Base-by-base conservation (phyloP, 2,329 filamentous ascomycete genomes). In the Aaosphaeria pasadenensis region DNA sequence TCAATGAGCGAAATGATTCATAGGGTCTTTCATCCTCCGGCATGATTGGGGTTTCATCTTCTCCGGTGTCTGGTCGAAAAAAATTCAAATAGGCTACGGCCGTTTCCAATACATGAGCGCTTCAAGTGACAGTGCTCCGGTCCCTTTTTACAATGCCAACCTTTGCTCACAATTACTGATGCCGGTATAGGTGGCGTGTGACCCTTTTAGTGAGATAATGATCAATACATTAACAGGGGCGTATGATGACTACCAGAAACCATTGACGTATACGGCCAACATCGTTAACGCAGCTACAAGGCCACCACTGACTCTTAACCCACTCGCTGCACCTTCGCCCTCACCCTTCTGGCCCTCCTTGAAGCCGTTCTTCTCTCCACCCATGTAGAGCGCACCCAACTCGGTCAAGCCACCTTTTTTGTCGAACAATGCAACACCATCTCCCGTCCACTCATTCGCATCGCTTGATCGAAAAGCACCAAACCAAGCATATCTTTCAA, bases 1-100 rank as follows among this genome's bases (percentile, higher is more conserved):
- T 68, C 63, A 65, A 69, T 65, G 62, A 69, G 66, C 64, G 62
- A 56, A 69, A 66, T 64, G 65, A 67, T 66, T 62, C 65, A 56
- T 63, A 62, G 64, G 33, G 62, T 62, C 55, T 68, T 55, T 67
- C 60, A 60, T 65, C 48, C 51, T 52, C 51, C 48, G 51, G 50
- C 62, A 67, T 69, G 63, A 66, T 62, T 63, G 63, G 65, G 62
- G 62, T 62, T 63, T 66, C 60, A 57, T 63, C 62, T 68, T 64
- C 55, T 63, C 57, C 57, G 62, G 64, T 67, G 65, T 69, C 63
- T 63, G 63, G 63, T 67, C 64, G 51, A 59, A 58, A 55, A 67
- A 65, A 64, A 36, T 47, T 55, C 62, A 59, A 62, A 53, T 58
- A 55, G 64, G 64, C 59, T 56, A 66, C 50, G 56, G 60, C 60